Base-by-base conservation (phyloP, 257 asterid species). In the Ilex asprella region DNA sequence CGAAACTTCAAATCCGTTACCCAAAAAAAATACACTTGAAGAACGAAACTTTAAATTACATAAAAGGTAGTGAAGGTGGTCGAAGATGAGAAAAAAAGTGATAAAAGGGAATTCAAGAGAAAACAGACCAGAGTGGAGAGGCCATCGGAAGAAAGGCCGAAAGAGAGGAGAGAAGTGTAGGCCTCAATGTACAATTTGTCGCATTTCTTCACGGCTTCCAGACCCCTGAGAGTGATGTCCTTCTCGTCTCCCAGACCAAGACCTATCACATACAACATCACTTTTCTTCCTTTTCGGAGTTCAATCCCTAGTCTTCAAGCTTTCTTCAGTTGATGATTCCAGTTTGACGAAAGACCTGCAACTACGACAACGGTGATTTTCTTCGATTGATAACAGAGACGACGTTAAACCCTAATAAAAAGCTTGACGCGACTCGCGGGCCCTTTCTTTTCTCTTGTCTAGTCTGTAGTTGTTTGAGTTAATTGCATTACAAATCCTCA, bases 161-260 rank as follows among this genome's bases (percentile, higher is more conserved):
- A 91, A 63, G 97, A 86, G 68, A 92, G 96, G 35, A 88, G 94
- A 63, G 98, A 91, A 71, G 95, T 88, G 78, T 92, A 92, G 15
- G 96, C 99, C 76, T 92, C 99, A 59, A 89, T 89, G 64, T 79
- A 92, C 10, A 89, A 84, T 76, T 82, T 85, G 66, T 67, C 75
- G 70, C 89, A 85, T 69, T 65, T 86, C 73, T 76, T 73, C 66
- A 92, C 84, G 2, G 97, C 88, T 75, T 92, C 96, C 39, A 89
- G 94, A 13, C 96, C 99, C 77, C 81, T 84, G 73, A 92, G 53
- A 0, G 93, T 85, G 46, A 91, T 88, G 73, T 86, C 96, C 76
- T 76, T 84, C 79, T 91, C 98, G 57, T 91, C 92, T 9, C 96
- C 94, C 46, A 91, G 69, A 21, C 98, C 96, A n/a, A 88, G 69